Base-by-base conservation (phyloP, 176 grass and related monocot species). In the Triticum monococcum region DNA sequence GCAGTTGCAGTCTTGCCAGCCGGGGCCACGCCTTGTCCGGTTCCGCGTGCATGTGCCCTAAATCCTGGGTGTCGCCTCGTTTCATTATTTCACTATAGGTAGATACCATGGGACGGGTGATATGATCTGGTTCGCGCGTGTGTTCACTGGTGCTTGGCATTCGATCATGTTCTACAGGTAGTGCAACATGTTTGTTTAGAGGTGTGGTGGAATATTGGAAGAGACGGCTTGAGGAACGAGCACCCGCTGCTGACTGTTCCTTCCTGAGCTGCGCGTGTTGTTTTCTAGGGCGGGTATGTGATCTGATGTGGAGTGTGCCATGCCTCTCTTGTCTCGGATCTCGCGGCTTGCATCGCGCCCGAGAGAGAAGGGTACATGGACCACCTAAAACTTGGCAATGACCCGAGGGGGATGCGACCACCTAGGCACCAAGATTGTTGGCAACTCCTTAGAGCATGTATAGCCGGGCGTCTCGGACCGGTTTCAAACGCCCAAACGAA, bases 31-130 rank as follows among this genome's bases (percentile, higher is more conserved):
- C 2, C 28, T 52, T 76, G 72, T 52, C 43, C 45, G 72, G 8
- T 31, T 31, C 72, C 17, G 14, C 72, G 4, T 9, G 72, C 43
- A 31, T 11, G 72, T 26, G 48, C 72, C 72, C 8, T 31, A 5
- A 76, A 76, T 31, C 28, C 72, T 75, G 72, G 72, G 14, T 31
- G 72, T 76, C 72, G 72, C 48, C 43, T 76, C 72, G 72, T 30
- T 76, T 76, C 45, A 14, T 31, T 9, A 8, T 76, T 76, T 76
- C 25, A 22, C 46, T 31, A 31, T 31, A 31, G 43, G 5, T 8
- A 56, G 52, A 17, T 46, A 30, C 28, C 28, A 30, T 2, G 37
- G 10, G 10, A 46, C 12, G 43, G 43, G 45, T 48, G 45, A 48
- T 48, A 5, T 48, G 45, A 48, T 48, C 43, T 48, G 45, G 45